Base-by-base conservation (phyloP, 352 stramenopile genomes). In the Pythium myriotylum region DNA sequence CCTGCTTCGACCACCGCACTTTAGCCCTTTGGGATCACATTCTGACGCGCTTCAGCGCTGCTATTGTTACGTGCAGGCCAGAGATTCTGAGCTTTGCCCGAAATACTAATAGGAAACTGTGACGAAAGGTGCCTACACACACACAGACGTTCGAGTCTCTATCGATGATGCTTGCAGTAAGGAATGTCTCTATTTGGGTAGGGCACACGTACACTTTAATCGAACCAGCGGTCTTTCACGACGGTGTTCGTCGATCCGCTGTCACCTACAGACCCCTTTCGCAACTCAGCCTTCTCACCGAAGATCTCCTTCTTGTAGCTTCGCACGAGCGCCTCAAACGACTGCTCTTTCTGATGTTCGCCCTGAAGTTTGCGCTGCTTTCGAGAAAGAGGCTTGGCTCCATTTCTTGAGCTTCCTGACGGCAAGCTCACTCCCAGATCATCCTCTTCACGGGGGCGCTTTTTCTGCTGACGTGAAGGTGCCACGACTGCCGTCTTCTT, bases 271-370 rank as follows among this genome's bases (percentile, higher is more conserved):
- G 23, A 32, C 23, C 22, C 37, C 24, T 37, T 50, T 6, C 41
- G 23, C 16, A 16, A 27, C 6, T 14, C 23, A 6, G 19, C 14
- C 81, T 81, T 74, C 10, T 82, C 76, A 5, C 81, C 81, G 53
- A 94, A 94, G 35, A 94, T 82, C 56, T 92, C 78, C 63, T 88
- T 79, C 76, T 92, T 94, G 82, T 94, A 94, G 50, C 74, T 84
- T 58, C 72, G 70, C 65, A 94, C 86, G 42, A 94, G 67, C 22
- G 74, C 78, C 26, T 94, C 86, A 48, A 92, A 94, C 40, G 79
- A 91, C 53, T 81, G 72, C 51, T 94, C 86, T 42, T 84, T 70
- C 45, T 78, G 62, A 13, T 64, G 37, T 55, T 85, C 71, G 54
- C 81, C 77, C 1, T 61, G 67, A 49, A 80, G 65, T 65, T 92